Base-by-base conservation (phyloP, 768 basidiomycete species). In the Tulasnella sp. region DNA sequence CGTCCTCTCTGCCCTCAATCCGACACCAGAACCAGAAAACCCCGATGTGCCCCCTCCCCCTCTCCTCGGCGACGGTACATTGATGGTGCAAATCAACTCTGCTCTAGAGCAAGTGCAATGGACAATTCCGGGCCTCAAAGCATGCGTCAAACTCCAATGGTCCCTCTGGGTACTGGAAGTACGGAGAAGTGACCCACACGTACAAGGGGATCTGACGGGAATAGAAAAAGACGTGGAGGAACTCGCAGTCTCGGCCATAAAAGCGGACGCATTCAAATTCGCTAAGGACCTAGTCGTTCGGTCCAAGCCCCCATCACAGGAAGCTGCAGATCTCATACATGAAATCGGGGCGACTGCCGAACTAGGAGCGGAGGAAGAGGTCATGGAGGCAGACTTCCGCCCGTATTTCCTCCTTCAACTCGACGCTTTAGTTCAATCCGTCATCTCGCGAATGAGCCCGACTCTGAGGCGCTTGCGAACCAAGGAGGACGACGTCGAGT, bases 111-210 rank as follows among this genome's bases (percentile, higher is more conserved):
- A 70, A 11, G 83, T 87, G 1, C 83, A 86, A 19, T 95, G 93
- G 93, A 90, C 86, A 74, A 90, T 91, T 25, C 83, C 86, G 1
- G 89, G 89, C 1, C 83, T 97, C 19, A 92, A 91, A 80, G 90
- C 93, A 0, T 86, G 87, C 1, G 80, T 96, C 6, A 83, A 91
- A n/a, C 86, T 97, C 49, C 93, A 93, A 80, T 96, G 94, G 93
- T 91, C 94, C 0, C 85, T 96, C 76, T 93, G 94, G 82, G 85
- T 94, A 79, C 90, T 93, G 1, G 90, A 93, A 78, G 87, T 89
- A 7, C 86, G 93, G 34, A 90, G 91, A 81, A 87, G 88, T 25
- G 89, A 93, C 79, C 84, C 89, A 1, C 85, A 86, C 4, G 82
- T 95, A 45, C 79, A 85, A 86, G 38, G 85, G 85, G 7, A 78